Evolutionary conservation across 345 rosid species (phyloP).

Genomic region (Brassica napus): DNA sequence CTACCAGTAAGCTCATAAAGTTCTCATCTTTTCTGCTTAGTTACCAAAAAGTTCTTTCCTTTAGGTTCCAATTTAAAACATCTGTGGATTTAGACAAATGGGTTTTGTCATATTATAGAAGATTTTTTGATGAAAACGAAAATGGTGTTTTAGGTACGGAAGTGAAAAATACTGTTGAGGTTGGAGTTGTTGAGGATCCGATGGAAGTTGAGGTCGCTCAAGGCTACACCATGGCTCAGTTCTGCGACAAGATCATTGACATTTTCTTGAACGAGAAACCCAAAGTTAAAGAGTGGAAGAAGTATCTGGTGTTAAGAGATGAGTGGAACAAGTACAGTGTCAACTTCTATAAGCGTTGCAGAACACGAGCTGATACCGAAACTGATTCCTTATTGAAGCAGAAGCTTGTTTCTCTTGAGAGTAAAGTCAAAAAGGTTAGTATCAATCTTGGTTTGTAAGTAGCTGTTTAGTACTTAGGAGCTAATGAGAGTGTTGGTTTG

Average conservation of each 20-base stretch:
- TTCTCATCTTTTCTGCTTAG: not conserved
- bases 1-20: constrained; percentile 34
- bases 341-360: constrained; percentile 69
- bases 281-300: constrained; percentile 75
- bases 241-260: constrained; percentile 81
- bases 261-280: constrained; percentile 78
- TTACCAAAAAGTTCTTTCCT: constrained; percentile 1
- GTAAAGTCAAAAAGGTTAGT: constrained; percentile 71
- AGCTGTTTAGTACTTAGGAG: too few relatives aligned
- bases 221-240: constrained; percentile 68
- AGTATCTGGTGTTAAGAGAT: constrained; percentile 72
- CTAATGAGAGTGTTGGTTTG: constrained; percentile 38
- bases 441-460: too few relatives aligned
- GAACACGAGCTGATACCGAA: constrained; percentile 54
- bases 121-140: not conserved
- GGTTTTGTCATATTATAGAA: not conserved
- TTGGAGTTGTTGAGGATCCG: constrained; percentile 34
- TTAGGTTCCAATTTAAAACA: not conserved
- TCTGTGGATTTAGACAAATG: not conserved
- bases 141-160: constrained; percentile 45
- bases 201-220: constrained; percentile 64
- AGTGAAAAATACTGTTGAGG: constrained; percentile 48
- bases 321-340: constrained; percentile 84
- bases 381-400: constrained; percentile 57
- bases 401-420: constrained; percentile 53